Evolutionary conservation across 225 moss, liverwort and hornwort genomes (phyloP).

Genomic region (Pseudoscleropodium purum): DNA sequence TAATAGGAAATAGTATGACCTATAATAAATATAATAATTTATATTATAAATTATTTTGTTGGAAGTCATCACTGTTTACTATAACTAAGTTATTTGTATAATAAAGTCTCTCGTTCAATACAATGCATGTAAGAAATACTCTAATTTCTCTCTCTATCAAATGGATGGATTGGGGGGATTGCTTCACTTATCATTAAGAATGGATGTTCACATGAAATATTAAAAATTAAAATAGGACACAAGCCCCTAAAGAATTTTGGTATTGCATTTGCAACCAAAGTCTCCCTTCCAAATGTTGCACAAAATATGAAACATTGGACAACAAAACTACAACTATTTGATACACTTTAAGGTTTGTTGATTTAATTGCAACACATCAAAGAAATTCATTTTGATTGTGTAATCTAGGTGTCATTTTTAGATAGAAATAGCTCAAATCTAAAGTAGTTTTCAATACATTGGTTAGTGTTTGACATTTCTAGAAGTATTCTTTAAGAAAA

Average conservation of each 20-base stretch:
- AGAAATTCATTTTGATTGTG: neutral
- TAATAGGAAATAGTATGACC: neutral
- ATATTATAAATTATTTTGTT: neutral
- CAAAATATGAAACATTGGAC: neutral
- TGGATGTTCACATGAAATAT: neutral
- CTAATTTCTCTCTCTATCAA: neutral
- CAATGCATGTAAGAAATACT: too few relatives aligned
- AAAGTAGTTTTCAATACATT: neutral
- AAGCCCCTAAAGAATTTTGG: rapidly evolving
- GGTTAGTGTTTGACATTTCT: neutral
- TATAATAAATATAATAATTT: neutral
- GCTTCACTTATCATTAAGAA: neutral
- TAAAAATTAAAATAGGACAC: too few relatives aligned
- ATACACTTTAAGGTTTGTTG: neutral
- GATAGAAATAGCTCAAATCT: neutral
- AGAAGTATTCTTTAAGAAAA: neutral
- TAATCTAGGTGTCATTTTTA: too few relatives aligned
- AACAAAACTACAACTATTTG: too few relatives aligned
- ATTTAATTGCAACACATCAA: neutral
- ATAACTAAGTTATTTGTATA: rapidly evolving
- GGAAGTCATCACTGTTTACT: too few relatives aligned
- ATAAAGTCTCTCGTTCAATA: neutral
- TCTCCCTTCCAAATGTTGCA: neutral
- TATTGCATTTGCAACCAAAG: neutral
- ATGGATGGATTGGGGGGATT: too few relatives aligned